Evolutionary conservation across 176 grass and related monocot species (phyloP).

Genomic region (Saccharum officinarum): DNA sequence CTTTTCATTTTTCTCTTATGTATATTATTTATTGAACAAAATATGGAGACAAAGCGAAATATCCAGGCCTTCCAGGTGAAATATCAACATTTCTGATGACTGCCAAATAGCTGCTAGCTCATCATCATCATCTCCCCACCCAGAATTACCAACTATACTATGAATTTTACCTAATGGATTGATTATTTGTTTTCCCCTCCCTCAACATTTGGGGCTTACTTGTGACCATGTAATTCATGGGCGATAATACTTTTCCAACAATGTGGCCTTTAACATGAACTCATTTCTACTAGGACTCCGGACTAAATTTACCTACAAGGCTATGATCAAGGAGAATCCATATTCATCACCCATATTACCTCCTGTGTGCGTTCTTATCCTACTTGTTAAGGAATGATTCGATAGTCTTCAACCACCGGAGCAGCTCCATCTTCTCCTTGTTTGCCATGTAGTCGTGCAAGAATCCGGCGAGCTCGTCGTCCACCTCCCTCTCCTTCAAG

Average conservation of each 20-base stretch:
- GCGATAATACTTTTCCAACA: neutral
- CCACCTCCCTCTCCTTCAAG: slow-evolving; percentile 69
- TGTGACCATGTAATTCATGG: neutral
- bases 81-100: neutral
- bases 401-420: slow-evolving; percentile 71
- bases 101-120: neutral
- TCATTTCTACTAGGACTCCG: neutral
- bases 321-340: neutral
- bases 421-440: slow-evolving; percentile 81
- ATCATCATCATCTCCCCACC: neutral
- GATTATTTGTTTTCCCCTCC: neutral
- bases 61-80: neutral
- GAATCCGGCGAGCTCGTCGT: slow-evolving; percentile 69
- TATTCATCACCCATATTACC: neutral
- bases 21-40: neutral
- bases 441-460: slow-evolving; percentile 82
- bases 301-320: neutral
- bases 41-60: neutral
- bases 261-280: neutral
- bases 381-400: slow-evolving; percentile 74
- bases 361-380: neutral
- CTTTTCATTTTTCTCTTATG: neutral
- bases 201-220: neutral
- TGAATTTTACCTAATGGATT: neutral
- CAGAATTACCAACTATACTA: neutral